Conservation (phyloP, 2,329 filamentous ascomycete genomes). For the Ophioceras dolichostomum region DNA sequence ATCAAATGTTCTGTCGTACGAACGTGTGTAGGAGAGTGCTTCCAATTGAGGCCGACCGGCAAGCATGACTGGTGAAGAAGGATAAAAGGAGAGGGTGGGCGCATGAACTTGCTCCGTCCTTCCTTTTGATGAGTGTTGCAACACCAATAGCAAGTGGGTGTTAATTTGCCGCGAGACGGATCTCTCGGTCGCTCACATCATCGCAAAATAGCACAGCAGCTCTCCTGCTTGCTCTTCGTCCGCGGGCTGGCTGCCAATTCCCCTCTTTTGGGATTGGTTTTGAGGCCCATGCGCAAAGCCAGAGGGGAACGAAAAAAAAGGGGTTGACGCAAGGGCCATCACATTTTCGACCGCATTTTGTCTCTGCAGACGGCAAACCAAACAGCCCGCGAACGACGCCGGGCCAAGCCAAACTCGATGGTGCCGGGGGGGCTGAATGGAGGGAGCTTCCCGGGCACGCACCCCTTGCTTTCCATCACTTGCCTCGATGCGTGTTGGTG, state of each 20-base stretch:
- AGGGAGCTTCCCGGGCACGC: background rate
- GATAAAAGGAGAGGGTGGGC: background rate
- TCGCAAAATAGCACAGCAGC: background rate
- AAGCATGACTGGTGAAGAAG: too few relatives aligned
- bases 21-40: too few relatives aligned
- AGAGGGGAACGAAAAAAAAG: background rate
- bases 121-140: background rate
- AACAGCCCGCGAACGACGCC: background rate
- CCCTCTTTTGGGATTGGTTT: background rate
- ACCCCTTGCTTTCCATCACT: background rate
- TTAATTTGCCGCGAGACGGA: background rate
- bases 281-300: background rate
- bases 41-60: too few relatives aligned
- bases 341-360: background rate
- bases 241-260: background rate
- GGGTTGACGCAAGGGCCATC: background rate
- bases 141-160: background rate
- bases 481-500: too few relatives aligned
- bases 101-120: slow-evolving; percentile 1
- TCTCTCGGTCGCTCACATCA: background rate
- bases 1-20: too few relatives aligned
- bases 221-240: too few relatives aligned
- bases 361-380: too few relatives aligned
- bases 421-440: background rate
- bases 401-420: background rate